These are phyloP conservation scores for Corinectria fuckeliana DNA, from an alignment of 2,329 filamentous ascomycete species.

Conservation along the genomic window DNA sequence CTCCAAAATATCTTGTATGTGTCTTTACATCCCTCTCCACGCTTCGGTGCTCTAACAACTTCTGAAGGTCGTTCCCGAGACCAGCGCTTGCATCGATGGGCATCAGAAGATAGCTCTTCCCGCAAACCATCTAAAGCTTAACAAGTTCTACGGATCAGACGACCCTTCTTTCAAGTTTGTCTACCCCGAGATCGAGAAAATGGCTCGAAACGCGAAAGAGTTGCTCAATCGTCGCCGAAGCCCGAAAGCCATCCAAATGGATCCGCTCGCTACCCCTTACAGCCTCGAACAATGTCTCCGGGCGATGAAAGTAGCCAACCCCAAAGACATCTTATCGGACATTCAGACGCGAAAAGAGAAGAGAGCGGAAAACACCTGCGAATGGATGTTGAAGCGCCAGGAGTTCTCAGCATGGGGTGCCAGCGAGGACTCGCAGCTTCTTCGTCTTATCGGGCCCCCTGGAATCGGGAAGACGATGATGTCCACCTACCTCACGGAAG, in stretches of 20 bases:
- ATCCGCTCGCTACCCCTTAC: neutral
- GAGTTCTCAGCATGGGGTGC: neutral
- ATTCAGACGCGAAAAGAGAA: neutral
- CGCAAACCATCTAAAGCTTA: neutral
- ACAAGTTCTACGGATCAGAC: neutral
- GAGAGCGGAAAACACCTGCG: neutral
- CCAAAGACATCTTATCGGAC: neutral
- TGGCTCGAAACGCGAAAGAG: neutral
- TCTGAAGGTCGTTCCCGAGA: neutral
- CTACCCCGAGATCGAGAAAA: neutral
- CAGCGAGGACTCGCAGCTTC: neutral
- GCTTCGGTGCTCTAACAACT: neutral
- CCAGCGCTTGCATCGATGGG: neutral
- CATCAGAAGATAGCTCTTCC: neutral
- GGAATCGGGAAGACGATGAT: conserved; percentile 15
- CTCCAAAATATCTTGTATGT: neutral
- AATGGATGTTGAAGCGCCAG: neutral
- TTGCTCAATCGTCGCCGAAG: neutral
- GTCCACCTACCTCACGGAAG: conserved; percentile 1
- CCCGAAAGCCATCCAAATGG: neutral
- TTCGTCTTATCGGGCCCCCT: neutral
- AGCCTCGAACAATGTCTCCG: neutral
- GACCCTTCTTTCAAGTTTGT: neutral
- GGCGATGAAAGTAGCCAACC: neutral
- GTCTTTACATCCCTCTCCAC: neutral